phyloP scores from a whole-genome alignment of 371 early-diverging fungal genomes.

The Nematocida homosporus region DNA sequence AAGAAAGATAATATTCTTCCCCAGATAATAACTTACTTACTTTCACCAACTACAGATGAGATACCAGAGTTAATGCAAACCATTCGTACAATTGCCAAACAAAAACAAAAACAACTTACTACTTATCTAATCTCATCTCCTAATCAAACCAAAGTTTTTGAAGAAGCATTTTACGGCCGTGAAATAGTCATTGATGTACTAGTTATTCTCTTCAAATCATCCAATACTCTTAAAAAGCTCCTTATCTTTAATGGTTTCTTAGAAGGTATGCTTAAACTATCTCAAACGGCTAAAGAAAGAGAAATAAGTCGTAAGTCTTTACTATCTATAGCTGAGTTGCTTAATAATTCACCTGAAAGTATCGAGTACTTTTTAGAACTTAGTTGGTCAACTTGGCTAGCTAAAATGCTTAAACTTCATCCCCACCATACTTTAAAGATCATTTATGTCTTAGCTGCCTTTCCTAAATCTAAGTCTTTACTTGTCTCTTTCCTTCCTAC shows the following conservation, averaged over 20 bases:
- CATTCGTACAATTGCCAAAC: neutral
- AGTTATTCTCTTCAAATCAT: neutral
- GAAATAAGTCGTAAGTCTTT: slow-evolving; percentile 3
- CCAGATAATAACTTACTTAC: neutral
- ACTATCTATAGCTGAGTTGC: slow-evolving; percentile 1
- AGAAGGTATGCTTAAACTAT: slow-evolving; percentile 12
- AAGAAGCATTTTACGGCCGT: slow-evolving; percentile 16
- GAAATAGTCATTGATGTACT: slow-evolving; percentile 12
- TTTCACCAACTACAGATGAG: neutral
- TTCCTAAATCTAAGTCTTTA: neutral
- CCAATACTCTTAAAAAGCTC: slow-evolving; percentile 16
- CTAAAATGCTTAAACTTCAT: slow-evolving; percentile 7
- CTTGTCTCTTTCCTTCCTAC: neutral
- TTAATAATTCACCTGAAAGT: slow-evolving; percentile 1
- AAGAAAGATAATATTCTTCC: neutral
- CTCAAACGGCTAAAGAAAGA: neutral
- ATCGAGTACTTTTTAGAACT: slow-evolving; percentile 42
- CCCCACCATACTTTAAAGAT: slow-evolving; percentile 36
- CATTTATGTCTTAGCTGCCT: neutral
- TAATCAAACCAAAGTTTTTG: slow-evolving; percentile 1
- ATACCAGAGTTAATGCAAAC: neutral
- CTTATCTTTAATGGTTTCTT: slow-evolving; percentile 47
- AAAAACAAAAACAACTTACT: neutral
- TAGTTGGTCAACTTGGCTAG: slow-evolving; percentile 37
- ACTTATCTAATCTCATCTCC: neutral